phyloP scores from a whole-genome alignment of 2,329 filamentous ascomycete genomes.

The Hymenoscyphus fraxineus region DNA sequence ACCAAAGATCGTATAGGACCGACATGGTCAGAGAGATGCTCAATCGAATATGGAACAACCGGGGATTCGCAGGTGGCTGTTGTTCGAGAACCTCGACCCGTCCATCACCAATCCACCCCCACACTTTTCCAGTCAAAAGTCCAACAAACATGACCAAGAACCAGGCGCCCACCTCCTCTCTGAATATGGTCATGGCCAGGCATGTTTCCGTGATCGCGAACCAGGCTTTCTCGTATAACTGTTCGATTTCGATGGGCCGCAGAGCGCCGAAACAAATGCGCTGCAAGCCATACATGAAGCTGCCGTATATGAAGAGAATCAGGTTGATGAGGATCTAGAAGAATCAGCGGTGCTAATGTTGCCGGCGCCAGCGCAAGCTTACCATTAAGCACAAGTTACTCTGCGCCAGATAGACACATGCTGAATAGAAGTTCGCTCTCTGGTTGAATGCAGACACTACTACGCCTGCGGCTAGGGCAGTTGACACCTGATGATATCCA shows the following conservation, averaged over 20 bases:
- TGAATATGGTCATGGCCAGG: slow-evolving; percentile 96
- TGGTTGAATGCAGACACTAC: slow-evolving; percentile 90
- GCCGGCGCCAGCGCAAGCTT: slow-evolving; percentile 32
- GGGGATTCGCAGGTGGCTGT: slow-evolving; percentile 84
- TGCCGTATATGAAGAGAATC: slow-evolving; percentile 74
- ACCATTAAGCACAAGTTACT: slow-evolving; percentile 95
- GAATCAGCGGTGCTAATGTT: slow-evolving; percentile 11
- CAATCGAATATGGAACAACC: slow-evolving; percentile 80
- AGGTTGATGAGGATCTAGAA: slow-evolving; percentile 84
- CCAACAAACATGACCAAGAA: slow-evolving; percentile 96
- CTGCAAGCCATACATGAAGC: slow-evolving; percentile 81
- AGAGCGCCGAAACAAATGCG: slow-evolving; percentile 86
- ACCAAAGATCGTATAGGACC: slow-evolving; percentile 71
- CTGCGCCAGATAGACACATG: slow-evolving; percentile 93
- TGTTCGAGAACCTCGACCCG: slow-evolving; percentile 93
- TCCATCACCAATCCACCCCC: slow-evolving; percentile 97
- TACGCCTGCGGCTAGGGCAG: slow-evolving; percentile 77
- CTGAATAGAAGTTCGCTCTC: slow-evolving; percentile 96
- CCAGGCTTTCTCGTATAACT: slow-evolving; percentile 96
- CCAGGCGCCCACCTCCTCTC: slow-evolving; percentile 90
- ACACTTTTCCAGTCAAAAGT: slow-evolving; percentile 89
- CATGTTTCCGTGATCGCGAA: slow-evolving; percentile 96
- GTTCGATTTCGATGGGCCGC: slow-evolving; percentile 91
- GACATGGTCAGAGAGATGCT: slow-evolving; percentile 75
- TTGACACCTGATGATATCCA: slow-evolving; percentile 58